Evolutionary conservation across 1,284 basidiomycete species (phyloP), one percentile per base, ranked within the genome.

Genomic region (Puccinia triticina): DNA sequence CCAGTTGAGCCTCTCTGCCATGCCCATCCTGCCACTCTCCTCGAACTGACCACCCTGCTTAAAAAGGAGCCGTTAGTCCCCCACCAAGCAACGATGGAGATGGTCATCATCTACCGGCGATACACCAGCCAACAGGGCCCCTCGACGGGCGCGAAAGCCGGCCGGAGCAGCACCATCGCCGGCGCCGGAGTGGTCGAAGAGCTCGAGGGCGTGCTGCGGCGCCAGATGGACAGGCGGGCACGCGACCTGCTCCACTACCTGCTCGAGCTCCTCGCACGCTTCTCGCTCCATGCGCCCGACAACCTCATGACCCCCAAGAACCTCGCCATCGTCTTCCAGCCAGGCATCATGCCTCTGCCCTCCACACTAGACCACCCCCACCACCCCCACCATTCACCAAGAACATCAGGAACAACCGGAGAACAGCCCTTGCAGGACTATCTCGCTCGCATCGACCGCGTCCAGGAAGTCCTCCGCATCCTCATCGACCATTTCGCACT

Each of bases 301-400:
- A 99, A 99, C 87, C 89, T 95, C 77, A 99, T 99, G 97, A 95
- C 92, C 75, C 92, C 94, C 4, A 91, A 95, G 84, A 99, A 99
- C 86, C 88, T 99, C n/a, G 97, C 96, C 26, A 94, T 98, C n/a
- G 96, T 99, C 64, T 98, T 99, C 88, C 97, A 97, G 84, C 96
- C 95, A 98, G 87, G 67, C 14, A 71, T 71, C 43, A 71, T 71
- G 34, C 67, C 7, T 26, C 32, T 71, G 2, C n/a, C n/a, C 57
- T 59, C 21, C 57, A 7, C 29, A 10, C 57, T 29, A 7, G 57
- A 7, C 29, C 57, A 23, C 10, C 57, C 29, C 21, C 10, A n/a
- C 21, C 23, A 8, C 57, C 7, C 29, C 57, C 57, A 59, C 57
- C 57, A 59, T n/a, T 21, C 57, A n/a, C n/a, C n/a, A n/a, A n/a